phyloP scores from a whole-genome alignment of 495 filamentous ascomycete species.

The Chaetomium cochliodes region DNA sequence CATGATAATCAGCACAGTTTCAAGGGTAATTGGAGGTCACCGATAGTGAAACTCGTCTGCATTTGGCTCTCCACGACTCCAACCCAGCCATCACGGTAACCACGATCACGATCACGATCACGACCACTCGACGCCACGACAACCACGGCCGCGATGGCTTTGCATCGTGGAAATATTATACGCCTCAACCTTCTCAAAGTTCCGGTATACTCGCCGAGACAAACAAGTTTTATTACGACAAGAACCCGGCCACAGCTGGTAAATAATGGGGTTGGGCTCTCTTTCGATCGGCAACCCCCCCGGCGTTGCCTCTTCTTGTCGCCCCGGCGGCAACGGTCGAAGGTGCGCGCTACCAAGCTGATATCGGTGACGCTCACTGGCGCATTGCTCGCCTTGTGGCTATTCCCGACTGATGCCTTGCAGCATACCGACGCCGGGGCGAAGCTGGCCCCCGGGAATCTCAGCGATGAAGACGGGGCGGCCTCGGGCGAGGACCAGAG shows the following conservation, averaged over 20 bases:
- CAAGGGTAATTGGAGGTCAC: background rate
- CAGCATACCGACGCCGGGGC: constrained; percentile 16
- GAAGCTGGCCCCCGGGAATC: background rate
- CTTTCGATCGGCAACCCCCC: background rate
- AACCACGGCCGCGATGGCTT: background rate
- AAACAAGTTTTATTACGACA: background rate
- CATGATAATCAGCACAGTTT: background rate
- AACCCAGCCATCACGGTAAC: background rate
- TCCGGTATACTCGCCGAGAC: background rate
- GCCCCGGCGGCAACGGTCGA: constrained; percentile 16
- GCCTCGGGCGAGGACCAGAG: constrained; percentile 32
- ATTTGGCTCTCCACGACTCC: background rate
- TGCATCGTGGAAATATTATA: background rate
- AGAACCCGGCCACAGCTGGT: background rate
- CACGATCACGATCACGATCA: too few relatives aligned
- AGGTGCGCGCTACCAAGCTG: constrained; percentile 19
- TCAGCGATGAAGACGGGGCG: background rate
- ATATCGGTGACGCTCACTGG: constrained; percentile 35
- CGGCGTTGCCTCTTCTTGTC: constrained; percentile 18
- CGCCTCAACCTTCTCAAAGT: constrained; percentile 4
- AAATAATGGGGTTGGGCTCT: background rate
- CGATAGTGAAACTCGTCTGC: background rate
- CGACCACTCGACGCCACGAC: too few relatives aligned
- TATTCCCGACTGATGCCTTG: constrained; percentile 42
- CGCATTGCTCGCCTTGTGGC: constrained; percentile 43